phyloP scores from a whole-genome alignment of 352 stramenopile genomes.

The Globisporangium yorkense region DNA sequence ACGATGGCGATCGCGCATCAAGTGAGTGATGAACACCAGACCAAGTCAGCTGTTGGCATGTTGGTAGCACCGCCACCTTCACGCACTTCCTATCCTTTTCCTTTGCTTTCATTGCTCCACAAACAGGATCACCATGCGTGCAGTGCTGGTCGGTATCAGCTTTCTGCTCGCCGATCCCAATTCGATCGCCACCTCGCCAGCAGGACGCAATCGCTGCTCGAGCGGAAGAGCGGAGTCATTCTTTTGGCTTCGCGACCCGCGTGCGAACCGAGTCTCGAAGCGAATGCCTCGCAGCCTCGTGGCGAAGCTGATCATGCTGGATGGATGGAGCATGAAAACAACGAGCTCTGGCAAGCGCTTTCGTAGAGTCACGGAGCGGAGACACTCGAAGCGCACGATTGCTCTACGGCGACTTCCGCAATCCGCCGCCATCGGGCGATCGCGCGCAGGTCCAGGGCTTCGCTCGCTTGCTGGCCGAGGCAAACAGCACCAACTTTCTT shows the following conservation, averaged over 20 bases:
- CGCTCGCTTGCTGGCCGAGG: too few species aligned
- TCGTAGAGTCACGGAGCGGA: not conserved
- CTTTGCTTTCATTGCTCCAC: too few species aligned
- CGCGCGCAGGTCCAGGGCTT: not conserved
- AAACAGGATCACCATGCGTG: too few species aligned
- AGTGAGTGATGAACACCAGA: not conserved
- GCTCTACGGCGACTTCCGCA: not conserved
- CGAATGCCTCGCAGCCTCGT: too few species aligned
- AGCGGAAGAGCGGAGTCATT: not conserved
- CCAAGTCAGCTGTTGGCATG: too few species aligned
- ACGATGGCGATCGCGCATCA: not conserved
- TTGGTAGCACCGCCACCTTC: too few species aligned
- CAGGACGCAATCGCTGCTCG: too few species aligned
- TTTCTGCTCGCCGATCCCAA: too few species aligned
- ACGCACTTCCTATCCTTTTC: too few species aligned
- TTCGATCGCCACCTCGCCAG: too few species aligned
- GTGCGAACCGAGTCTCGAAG: not conserved
- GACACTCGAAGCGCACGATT: not conserved
- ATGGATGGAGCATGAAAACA: not conserved
- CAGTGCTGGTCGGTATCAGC: too few species aligned
- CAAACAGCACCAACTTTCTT: not conserved
- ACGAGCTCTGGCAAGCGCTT: not conserved
- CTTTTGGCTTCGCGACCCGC: not conserved
- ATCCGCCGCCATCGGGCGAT: not conserved
- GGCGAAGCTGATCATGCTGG: too few species aligned